These are phyloP conservation scores for Vigna reflexopilosa DNA, from an alignment of 306 rosid genomes.

Conservation along the genomic window DNA sequence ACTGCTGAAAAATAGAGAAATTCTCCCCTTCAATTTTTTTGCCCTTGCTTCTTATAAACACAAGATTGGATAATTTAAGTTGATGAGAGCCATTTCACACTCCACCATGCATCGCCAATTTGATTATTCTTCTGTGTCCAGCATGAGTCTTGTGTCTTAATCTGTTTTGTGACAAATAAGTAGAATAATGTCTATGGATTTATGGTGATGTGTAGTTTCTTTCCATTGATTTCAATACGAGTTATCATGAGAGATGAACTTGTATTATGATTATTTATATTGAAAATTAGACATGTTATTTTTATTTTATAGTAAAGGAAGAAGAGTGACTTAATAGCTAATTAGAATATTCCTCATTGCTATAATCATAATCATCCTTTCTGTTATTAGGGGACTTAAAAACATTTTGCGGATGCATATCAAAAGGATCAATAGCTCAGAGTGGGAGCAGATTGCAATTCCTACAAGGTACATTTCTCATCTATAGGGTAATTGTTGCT, in stretches of 20 bases:
- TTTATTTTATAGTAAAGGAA: neutral
- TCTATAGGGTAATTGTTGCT: slow-evolving; percentile 24
- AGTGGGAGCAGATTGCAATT: slow-evolving; percentile 86
- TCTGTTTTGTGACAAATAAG: neutral
- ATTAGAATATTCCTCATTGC: slow-evolving; percentile 1
- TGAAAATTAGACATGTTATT: neutral
- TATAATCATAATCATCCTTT: slow-evolving; percentile 39
- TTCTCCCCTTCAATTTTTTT: neutral
- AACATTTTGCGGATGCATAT: slow-evolving; percentile 89
- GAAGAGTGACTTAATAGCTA: slow-evolving; percentile 21
- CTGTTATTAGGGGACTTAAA: slow-evolving; percentile 78
- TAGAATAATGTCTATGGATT: neutral
- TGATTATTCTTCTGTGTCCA: neutral
- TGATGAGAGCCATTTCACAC: neutral
- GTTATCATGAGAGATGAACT: no score
- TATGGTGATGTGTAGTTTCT: neutral
- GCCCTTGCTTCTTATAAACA: neutral
- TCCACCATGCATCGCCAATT: neutral
- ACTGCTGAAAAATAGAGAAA: neutral
- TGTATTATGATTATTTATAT: no score
- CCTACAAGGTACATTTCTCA: slow-evolving; percentile 70
- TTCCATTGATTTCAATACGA: no score
- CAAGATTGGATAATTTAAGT: neutral
- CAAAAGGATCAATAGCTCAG: slow-evolving; percentile 79
- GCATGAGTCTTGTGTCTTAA: neutral